Base-by-base conservation (phyloP, 768 basidiomycete genomes). In the Trametes cingulata region DNA sequence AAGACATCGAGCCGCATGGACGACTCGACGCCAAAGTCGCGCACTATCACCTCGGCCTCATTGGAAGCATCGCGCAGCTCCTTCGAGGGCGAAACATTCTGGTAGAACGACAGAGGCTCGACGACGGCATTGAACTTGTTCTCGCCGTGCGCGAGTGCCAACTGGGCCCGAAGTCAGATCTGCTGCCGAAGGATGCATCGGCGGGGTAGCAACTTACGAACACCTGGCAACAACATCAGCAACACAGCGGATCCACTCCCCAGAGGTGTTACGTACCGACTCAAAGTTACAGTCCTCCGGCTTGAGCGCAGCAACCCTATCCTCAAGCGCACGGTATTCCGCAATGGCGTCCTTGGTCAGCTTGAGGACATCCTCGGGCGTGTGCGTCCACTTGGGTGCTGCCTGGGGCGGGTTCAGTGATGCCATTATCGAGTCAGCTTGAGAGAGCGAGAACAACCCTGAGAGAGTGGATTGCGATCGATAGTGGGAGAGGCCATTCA, bases 1-100 rank as follows among this genome's bases (percentile, higher is more conserved):
- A 82, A 95, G 48, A 95, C 81, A 68, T 95, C 93, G 49, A 87
- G 69, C 13, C 92, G 85, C 89, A 93, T 92, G 15, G 86, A 86
- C 1, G 83, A 77, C 68, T 93, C 90, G 53, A 93, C 89, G 22
- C 77, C 77, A 65, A 84, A 93, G 64, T 91, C 85, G 56, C 87
- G 84, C n/a, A 85, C 74, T 27, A 83, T 76, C 14, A 82, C 80
- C 69, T 93, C 90, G 2, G 88, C 87, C 40, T 82, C 81, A 55
- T 85, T 91, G 3, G 90, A 87, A 1, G 91, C 89, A 68, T 94
- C 92, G 1, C 93, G 83, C n/a, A 95, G 80, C 42, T 81, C 84
- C 70, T 91, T 86, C 56, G 79, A 76, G 1, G 85, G 76, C 25
- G 90, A 88, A 27, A 94, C 91, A 64, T 93, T 90, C 71, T 92